Evolutionary conservation across 768 basidiomycete genomes (phyloP), one percentile per base, ranked within the genome.

Genomic region (Neoboletus magnificus): DNA sequence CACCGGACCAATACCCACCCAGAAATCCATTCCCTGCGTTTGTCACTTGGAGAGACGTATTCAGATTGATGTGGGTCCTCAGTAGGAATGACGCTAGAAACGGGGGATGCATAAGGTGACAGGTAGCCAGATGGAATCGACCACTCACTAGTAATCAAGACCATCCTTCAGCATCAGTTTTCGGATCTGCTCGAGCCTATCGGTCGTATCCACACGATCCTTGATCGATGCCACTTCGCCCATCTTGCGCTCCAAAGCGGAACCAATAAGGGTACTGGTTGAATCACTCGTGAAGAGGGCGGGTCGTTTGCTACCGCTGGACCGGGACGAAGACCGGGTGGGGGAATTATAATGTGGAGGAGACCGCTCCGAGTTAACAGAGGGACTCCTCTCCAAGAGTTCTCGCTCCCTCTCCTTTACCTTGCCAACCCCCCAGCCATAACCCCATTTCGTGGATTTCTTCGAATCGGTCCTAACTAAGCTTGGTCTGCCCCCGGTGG

Each of bases 41-140:
- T 87, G 70, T 93, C 91, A 55, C 83, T 82, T 8, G 78, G 69
- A 18, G 89, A 82, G 25, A 91, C 86, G 57, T 91, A 92, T 70
- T 93, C 91, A 0, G 90, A 91, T 49, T 82, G 82, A 66, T 93
- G 91, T 6, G 89, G 86, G 65, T 93, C 91, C 69, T 90, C 89
- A 35, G 80, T 84, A 3, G 90, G 90, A 45, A 93, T 70, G 59
- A 91, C 69, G 63, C 90, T 93, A 48, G n/a, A 60, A 36, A 52
- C 40, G 41, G 52, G 48, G 13, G 53, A n/a, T 33, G 53, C 40
- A 43, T 42, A 41, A 64, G 56, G 30, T 43, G 51, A 50, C 54
- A 51, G 32, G 9, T 29, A 32, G 36, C 18, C 36, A 32, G 52
- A 54, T 40, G 45, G 29, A 39, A 20, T 30, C 36, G 57, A 50